phyloP scores from a whole-genome alignment of 164 flowering plant genomes.

The Stephania japonica region DNA sequence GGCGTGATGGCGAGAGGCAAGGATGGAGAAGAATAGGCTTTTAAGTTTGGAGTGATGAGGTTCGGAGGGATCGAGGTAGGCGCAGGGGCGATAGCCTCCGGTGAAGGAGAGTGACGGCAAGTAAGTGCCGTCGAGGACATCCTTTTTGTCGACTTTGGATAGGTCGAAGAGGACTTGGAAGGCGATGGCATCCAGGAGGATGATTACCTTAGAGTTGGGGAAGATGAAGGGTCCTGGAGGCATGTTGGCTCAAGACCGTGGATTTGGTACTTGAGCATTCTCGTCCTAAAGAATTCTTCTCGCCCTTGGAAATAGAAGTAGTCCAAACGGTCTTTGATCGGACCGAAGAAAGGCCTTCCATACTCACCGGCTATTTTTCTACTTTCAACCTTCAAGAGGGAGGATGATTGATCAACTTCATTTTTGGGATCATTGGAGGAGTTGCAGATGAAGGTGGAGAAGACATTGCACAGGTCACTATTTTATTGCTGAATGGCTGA shows the following conservation, averaged over 20 bases:
- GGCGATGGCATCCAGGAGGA: slow-evolving; percentile 64
- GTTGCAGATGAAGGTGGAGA: background rate
- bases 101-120: slow-evolving; percentile 74
- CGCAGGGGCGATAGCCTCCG: slow-evolving; percentile 75
- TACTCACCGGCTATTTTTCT: slow-evolving; percentile 67
- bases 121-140: slow-evolving; percentile 74
- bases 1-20: slow-evolving; percentile 36
- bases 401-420: too few relatives aligned
- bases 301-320: slow-evolving; percentile 64
- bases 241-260: slow-evolving; percentile 76
- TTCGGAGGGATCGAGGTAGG: slow-evolving; percentile 80
- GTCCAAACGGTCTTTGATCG: slow-evolving; percentile 57
- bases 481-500: too few relatives aligned
- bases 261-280: slow-evolving; percentile 48
- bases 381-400: too few relatives aligned
- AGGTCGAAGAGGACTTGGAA: slow-evolving; percentile 76
- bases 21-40: slow-evolving; percentile 46
- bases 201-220: slow-evolving; percentile 48
- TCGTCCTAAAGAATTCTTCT: slow-evolving; percentile 59
- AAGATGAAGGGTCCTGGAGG: slow-evolving; percentile 78
- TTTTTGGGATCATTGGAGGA: background rate
- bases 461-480: background rate
- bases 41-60: slow-evolving; percentile 71
- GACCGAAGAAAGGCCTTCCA: slow-evolving; percentile 67
- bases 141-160: slow-evolving; percentile 63